Evolutionary conservation across 352 stramenopile species (phyloP).

Genomic region (Pythium utonaiense): DNA sequence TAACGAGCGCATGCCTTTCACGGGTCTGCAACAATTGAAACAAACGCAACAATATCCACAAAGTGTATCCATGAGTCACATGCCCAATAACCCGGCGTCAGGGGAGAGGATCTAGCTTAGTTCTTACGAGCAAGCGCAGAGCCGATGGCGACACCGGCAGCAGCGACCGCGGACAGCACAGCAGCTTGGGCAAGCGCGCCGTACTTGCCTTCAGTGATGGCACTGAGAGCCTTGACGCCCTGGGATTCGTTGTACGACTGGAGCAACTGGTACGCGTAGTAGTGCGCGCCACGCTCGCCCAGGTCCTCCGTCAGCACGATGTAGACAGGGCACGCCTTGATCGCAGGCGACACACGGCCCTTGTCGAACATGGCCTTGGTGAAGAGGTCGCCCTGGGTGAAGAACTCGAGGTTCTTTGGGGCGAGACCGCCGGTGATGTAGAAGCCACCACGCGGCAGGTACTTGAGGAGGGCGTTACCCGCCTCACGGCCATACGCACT

Average conservation of each 20-base stretch:
- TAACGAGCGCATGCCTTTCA: neutral
- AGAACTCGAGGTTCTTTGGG: constrained; percentile 95
- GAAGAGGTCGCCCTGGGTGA: constrained; percentile 82
- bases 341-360: constrained; percentile 77
- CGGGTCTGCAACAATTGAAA: constrained; percentile 20
- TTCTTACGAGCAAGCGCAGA: constrained; percentile 23
- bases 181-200: constrained; percentile 17
- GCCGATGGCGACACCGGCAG: constrained; percentile 24
- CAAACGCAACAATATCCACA: constrained; percentile 14
- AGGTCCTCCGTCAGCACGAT: constrained; percentile 90
- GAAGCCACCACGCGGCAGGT: constrained; percentile 93
- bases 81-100: constrained; percentile 1
- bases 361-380: constrained; percentile 86
- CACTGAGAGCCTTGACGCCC: constrained; percentile 27
- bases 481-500: constrained; percentile 94
- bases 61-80: constrained; percentile 24
- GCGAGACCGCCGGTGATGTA: constrained; percentile 97
- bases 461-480: constrained; percentile 93
- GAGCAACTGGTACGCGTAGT: constrained; percentile 79
- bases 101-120: neutral
- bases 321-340: constrained; percentile 82
- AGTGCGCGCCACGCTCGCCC: constrained; percentile 87
- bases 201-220: constrained; percentile 27
- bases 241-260: constrained; percentile 49
- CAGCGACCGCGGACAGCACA: constrained; percentile 21